Evolutionary conservation across 1,284 basidiomycete species (phyloP), one percentile per base, ranked within the genome.

Genomic region (Jaminaea rosea): DNA sequence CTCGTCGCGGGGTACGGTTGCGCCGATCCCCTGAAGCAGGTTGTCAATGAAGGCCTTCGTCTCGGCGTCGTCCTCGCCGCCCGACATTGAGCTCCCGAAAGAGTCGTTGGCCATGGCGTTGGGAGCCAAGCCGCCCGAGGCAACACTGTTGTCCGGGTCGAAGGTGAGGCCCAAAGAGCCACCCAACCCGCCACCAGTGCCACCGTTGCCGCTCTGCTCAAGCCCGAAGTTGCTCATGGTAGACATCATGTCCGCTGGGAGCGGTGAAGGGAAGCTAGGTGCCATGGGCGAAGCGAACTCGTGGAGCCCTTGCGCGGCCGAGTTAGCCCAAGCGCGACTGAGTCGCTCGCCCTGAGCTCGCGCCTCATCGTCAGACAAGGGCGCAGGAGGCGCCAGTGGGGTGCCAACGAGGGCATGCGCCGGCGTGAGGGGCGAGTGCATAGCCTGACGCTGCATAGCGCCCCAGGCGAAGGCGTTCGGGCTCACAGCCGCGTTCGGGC

Each of bases 381-480:
- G 57, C 42, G 62, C 56, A 10, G 67, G 66, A 10, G 67, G 67
- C 41, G 63, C 60, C 26, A 50, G 37, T 39, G 53, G 57, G 26
- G 56, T 52, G 21, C 39, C 46, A 27, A 55, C 41, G 23, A 57
- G 37, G 6, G 37, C 53, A 19, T 45, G 45, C 48, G 53, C 46
- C 51, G 67, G 66, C 13, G 65, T 59, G 58, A 60, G 62, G 0
- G 65, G 67, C 23, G 64, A 67, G 50, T 67, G 58, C 55, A 67
- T 57, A 11, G 58, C 64, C 6, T 60, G 54, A 47, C 67, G 64
- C 56, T 69, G 66, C 39, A 69, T 63, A 53, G 55, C 21, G n/a
- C 60, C 66, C 60, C 65, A 69, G 3, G 61, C 60, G 15, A 23
- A 24, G n/a, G 53, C 17, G 44, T 54, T 54, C 27, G 47, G 54